Evolutionary conservation across 2,329 filamentous ascomycete genomes (phyloP).

Genomic region (Dryadomyces quercivorus): DNA sequence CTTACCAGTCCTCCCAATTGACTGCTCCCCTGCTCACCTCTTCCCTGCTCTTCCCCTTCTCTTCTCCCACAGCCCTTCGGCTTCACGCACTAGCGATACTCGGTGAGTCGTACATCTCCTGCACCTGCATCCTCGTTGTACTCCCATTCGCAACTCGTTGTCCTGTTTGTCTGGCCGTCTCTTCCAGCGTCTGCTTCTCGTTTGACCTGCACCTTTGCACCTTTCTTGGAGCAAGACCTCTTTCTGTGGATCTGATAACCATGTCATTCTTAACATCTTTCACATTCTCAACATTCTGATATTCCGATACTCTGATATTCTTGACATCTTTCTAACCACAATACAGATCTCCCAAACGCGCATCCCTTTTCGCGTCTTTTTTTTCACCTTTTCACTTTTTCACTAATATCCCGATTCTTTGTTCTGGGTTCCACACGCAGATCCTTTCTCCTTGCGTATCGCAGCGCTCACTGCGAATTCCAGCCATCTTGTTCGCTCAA

Average conservation of each 20-base stretch:
- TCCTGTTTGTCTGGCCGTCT: too few relatives aligned
- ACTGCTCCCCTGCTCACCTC: not conserved
- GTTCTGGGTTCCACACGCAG: not conserved
- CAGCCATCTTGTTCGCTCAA: conserved; percentile 9
- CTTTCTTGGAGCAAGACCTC: too few relatives aligned
- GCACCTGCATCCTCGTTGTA: too few relatives aligned
- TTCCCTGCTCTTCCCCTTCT: not conserved
- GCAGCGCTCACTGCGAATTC: conserved; percentile 7
- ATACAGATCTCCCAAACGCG: too few relatives aligned
- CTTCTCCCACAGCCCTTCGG: not conserved
- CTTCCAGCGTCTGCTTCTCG: too few relatives aligned
- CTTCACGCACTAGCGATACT: not conserved
- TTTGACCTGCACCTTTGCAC: too few relatives aligned
- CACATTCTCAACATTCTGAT: too few relatives aligned
- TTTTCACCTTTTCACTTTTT: not conserved
- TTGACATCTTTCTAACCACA: too few relatives aligned
- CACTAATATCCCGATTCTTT: not conserved
- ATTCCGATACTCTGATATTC: too few relatives aligned
- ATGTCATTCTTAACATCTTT: too few relatives aligned
- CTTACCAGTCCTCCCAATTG: not conserved
- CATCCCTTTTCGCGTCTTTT: not conserved
- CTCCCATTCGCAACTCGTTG: too few relatives aligned
- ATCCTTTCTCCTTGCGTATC: not conserved
- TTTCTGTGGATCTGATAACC: too few relatives aligned
- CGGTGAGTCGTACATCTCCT: not conserved